These are phyloP conservation scores for Phallus indusiatus DNA, from an alignment of 768 basidiomycete genomes.

Conservation along the genomic window DNA sequence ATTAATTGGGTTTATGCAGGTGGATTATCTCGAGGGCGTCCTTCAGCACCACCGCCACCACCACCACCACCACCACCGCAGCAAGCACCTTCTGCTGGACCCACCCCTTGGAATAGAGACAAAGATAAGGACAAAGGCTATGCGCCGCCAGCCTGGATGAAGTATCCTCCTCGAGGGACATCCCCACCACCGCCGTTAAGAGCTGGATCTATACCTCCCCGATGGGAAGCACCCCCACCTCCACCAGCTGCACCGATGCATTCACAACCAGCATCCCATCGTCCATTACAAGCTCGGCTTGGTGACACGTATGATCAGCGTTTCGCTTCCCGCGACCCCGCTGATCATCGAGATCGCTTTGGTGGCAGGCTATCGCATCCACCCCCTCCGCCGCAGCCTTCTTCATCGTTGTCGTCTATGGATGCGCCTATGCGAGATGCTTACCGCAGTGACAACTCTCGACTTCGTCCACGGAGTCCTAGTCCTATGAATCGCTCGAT, in stretches of 20 bases:
- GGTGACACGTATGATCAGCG: conserved; percentile 5
- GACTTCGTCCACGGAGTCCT: conserved; percentile 5
- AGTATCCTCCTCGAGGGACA: not conserved
- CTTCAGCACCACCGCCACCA: not conserved
- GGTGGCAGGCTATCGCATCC: not conserved
- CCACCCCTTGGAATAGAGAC: not conserved
- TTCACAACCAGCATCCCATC: not conserved
- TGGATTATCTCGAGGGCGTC: not conserved
- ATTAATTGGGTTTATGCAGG: not conserved
- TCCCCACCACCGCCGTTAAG: not conserved
- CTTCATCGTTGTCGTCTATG: no score
- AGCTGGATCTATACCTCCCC: not conserved
- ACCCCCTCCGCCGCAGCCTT: not conserved
- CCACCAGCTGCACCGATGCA: not conserved
- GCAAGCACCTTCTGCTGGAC: not conserved
- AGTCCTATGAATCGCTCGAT: conserved; percentile 3
- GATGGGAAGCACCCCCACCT: not conserved
- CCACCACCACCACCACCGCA: not conserved
- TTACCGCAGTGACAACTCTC: conserved; percentile 3
- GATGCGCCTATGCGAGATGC: conserved; percentile 1
- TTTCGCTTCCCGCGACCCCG: conserved; percentile 3
- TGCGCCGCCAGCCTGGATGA: not conserved
- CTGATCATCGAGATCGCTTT: not conserved
- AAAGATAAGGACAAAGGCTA: conserved; percentile 8
- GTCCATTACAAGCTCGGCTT: conserved; percentile 2